These are phyloP conservation scores for Collybia mongolica DNA, from an alignment of 768 basidiomycete genomes.

Conservation along the genomic window DNA sequence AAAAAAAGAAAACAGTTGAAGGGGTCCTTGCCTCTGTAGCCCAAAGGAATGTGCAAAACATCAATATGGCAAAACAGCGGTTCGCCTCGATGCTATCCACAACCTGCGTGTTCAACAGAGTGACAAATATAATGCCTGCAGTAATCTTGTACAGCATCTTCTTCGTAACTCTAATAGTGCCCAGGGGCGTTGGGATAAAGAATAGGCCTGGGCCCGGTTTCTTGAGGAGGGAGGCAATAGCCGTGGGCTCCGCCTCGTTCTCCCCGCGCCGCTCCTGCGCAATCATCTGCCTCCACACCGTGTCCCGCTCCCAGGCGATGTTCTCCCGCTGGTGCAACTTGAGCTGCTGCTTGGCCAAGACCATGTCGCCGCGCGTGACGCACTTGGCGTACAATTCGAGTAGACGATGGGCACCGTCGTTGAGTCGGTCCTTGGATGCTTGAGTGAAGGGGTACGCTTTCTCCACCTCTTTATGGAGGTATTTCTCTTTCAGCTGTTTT, in stretches of 20 bases:
- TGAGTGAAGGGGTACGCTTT: conserved; percentile 65
- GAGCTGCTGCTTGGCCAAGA: conserved; percentile 76
- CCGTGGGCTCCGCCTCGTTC: conserved; percentile 23
- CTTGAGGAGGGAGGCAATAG: conserved; percentile 44
- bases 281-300: conserved; percentile 97
- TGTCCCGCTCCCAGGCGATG: conserved; percentile 96
- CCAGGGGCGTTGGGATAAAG: conserved; percentile 64
- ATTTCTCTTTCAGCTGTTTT: conserved; percentile 69
- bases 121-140: conserved; percentile 56
- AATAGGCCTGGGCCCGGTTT: conserved; percentile 45
- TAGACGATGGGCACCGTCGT: conserved; percentile 55
- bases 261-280: conserved; percentile 75
- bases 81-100: conserved; percentile 73
- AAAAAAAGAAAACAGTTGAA: neutral
- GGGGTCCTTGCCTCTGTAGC: conserved; percentile 77
- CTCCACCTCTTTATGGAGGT: conserved; percentile 73
- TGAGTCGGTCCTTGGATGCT: conserved; percentile 60
- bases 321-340: conserved; percentile 87
- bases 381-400: conserved; percentile 82
- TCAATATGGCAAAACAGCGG: conserved; percentile 85
- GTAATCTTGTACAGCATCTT: conserved; percentile 57
- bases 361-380: conserved; percentile 70
- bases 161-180: conserved; percentile 61
- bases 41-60: conserved; percentile 93
- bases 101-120: conserved; percentile 58